Percentiles rank a stretch among this genome's conserved stretches.
These are phyloP conservation scores for Trichosporon coremiiforme DNA, from an alignment of 1,284 basidiomycete genomes.

Conservation along the genomic window DNA sequence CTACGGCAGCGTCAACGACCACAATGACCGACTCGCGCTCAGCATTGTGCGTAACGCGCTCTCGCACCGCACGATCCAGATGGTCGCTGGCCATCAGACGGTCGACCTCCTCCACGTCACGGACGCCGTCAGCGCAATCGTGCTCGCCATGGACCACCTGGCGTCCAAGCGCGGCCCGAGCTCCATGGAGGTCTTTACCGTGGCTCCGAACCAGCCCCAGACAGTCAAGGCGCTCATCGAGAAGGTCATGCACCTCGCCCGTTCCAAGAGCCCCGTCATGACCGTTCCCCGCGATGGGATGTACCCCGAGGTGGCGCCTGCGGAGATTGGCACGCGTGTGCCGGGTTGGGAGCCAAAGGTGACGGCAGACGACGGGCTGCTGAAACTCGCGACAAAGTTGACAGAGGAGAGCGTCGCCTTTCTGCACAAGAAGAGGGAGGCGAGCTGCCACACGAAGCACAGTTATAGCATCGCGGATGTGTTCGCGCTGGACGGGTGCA, in stretches of 20 bases:
- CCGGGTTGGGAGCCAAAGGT: conserved; percentile 36
- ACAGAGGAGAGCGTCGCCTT: conserved; percentile 28
- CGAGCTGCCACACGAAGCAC: not conserved
- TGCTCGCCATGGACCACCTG: conserved; percentile 34
- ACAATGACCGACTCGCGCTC: conserved; percentile 42
- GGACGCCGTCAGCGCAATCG: conserved; percentile 40
- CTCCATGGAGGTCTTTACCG: conserved; percentile 39
- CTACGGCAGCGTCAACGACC: conserved; percentile 41
- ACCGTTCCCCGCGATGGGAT: conserved; percentile 37
- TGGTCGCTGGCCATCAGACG: conserved; percentile 45
- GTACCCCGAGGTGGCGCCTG: conserved; percentile 28
- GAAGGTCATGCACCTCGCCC: conserved; percentile 37
- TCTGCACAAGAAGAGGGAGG: conserved; percentile 26
- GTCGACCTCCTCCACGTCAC: conserved; percentile 44
- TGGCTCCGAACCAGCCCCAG: conserved; percentile 33
- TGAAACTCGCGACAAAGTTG: conserved; percentile 31
- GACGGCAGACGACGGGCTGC: conserved; percentile 36
- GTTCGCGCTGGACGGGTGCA: conserved; percentile 35
- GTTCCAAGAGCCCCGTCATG: conserved; percentile 41
- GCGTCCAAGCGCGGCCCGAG: conserved; percentile 17
- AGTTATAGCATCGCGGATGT: conserved; percentile 28
- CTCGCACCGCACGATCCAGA: conserved; percentile 42
- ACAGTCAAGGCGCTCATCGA: conserved; percentile 36
- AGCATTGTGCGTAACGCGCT: conserved; percentile 40
- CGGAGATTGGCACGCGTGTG: conserved; percentile 10